Evolutionary conservation across 2,329 filamentous ascomycete species (phyloP), one percentile per base, ranked within the genome.

Genomic region (Talaromyces sp.): DNA sequence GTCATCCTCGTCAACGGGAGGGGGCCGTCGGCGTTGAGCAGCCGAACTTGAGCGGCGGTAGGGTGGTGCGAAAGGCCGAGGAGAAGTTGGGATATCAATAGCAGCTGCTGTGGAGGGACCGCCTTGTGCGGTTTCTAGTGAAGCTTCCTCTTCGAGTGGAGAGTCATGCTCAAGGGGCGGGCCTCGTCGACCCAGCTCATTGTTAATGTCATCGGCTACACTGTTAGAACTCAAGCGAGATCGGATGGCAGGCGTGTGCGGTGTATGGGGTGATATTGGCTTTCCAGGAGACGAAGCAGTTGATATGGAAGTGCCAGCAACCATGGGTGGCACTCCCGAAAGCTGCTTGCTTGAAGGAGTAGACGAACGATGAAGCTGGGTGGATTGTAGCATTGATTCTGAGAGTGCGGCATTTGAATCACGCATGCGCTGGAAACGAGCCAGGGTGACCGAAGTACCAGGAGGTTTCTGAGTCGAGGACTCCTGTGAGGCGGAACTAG

Each of bases 201-300:
- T 68, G 36, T 73, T 74, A 47, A 77, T 73, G 65, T 91, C 88
- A 59, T 90, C 88, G 39, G 86, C 86, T 55, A 94, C 90, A 47
- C 90, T 94, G 66, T 95, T 92, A 57, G 94, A 91, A 67, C 91
- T 96, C 19, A 99, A 77, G n/a, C 94, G 84, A 7, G 92, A 97
- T 17, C 93, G 93, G 24, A 97, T 91, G 10, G 92, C 91, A 3
- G 94, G 94, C 0, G 91, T 96, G 66, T 97, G 92, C 1, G 92
- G 91, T 0, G 90, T 96, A 67, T 49, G 47, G 10, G 47, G 47
- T 27, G 91, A 96, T 16, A 95, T 83, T 0, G 91, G 90, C 65
- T 96, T 96, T 51, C 89, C 90, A 1, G 92, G 92, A 9, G 92
- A 97, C 0, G 91, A 93, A 1, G 90, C 93, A 10, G 87, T 87